Evolutionary conservation across 2,329 filamentous ascomycete species (phyloP), one percentile per base, ranked within the genome.

Genomic region (Xylaria sp.): DNA sequence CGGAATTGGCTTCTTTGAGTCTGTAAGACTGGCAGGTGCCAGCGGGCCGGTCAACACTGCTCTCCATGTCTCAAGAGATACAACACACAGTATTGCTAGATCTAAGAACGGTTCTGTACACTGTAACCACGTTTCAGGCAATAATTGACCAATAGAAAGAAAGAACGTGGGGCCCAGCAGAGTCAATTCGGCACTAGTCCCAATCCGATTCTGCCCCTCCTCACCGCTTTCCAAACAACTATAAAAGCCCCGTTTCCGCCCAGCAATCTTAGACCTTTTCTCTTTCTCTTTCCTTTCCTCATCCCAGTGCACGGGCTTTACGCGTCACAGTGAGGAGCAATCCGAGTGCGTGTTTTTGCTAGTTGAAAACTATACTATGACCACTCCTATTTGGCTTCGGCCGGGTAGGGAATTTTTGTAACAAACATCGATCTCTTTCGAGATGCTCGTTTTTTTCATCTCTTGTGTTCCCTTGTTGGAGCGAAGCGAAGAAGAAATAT

Each of bases 301-400:
- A 84, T 85, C 81, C 79, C 73, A 80, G 84, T 88, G 86, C 86
- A 87, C 78, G 85, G 86, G 88, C 86, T 83, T 88, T 88, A 90
- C 83, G 86, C 83, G 83, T 87, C 84, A 84, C 86, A 88, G 85
- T 91, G 88, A 91, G 85, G 88, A 90, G 87, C 86, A 83, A 86
- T 91, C 89, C 85, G 89, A 91, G 87, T 85, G 84, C 83, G 83
- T 83, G 82, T 90, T 90, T 89, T 90, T 91, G 88, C 88, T 91
- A 89, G 87, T 90, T 90, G 87, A 89, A 89, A 90, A 89, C 87
- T 90, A 89, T 80, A 81, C 80, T 81, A 83, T 89, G 88, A 90
- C 88, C 81, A 81, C 88, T 92, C 80, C 80, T 81, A 78, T 70
- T 82, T 83, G 84, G 86, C 82, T 83, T 81, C 79, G 79, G 54